Conservation (phyloP, 306 rosid genomes). For the Quercus rubra region DNA sequence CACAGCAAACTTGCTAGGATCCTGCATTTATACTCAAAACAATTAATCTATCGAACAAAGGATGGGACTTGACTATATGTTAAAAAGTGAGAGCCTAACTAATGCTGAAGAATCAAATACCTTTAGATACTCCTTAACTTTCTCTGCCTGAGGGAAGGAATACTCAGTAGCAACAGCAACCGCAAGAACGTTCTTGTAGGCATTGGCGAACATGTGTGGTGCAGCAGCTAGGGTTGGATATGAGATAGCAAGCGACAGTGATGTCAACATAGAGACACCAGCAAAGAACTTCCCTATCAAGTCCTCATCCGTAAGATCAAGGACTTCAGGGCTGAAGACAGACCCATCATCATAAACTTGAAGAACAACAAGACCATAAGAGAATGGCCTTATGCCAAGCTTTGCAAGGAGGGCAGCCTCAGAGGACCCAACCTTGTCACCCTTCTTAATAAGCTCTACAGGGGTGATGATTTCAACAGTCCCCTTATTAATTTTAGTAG, state of each 20-base stretch:
- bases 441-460: conserved; percentile 89
- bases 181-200: conserved; percentile 71
- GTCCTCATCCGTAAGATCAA: conserved; percentile 78
- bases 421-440: conserved; percentile 91
- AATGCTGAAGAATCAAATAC: conserved; percentile 23
- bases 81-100: not conserved
- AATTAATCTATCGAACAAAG: not conserved
- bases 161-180: conserved; percentile 65
- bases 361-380: conserved; percentile 75
- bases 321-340: conserved; percentile 84
- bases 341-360: conserved; percentile 82
- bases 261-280: conserved; percentile 73
- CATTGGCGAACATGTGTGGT: conserved; percentile 75
- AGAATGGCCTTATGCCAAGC: conserved; percentile 91
- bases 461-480: conserved; percentile 95
- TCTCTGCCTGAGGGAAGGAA: conserved; percentile 65
- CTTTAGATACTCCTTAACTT: conserved; percentile 76
- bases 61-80: no score
- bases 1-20: conserved; percentile 55
- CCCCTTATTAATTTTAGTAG: conserved; percentile 93
- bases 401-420: conserved; percentile 94
- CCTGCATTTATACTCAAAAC: conserved; percentile 17
- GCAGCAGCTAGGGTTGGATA: conserved; percentile 93
- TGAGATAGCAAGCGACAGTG: conserved; percentile 68
- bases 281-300: conserved; percentile 64